Base-by-base conservation (phyloP, 495 filamentous ascomycete species). In the Astrothelium macrocarpum region DNA sequence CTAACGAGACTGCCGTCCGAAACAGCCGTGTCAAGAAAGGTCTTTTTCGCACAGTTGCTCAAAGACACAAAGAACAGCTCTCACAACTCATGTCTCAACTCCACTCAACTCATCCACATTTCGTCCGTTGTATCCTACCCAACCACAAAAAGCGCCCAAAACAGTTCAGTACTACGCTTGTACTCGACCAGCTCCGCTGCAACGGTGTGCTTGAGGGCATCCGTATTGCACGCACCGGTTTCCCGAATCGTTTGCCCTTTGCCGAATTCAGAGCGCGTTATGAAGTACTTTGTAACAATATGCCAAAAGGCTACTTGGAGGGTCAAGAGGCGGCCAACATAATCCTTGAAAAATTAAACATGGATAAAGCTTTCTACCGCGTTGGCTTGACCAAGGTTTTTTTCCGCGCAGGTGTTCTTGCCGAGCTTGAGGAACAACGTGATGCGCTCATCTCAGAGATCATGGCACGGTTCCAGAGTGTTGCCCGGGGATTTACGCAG, bases 131-230 rank as follows among this genome's bases (percentile, higher is more conserved):
- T 70, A 99, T 99, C 65, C 84, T 99, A 59, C 95, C 95, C 16
- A 99, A 99, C 71, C 94, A 99, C 79, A 95, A 93, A 76, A 99
- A 99, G 74, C 82, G 87, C n/a, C 90, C 95, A 1, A 97, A 97
- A 76, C 88, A 90, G 73, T 85, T 97, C 70, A 87, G 88, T 69
- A 89, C 90, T 0, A 85, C 90, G 1, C 80, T 97, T 5, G 95
- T 99, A 1, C 78, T 99, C 20, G 95, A 99, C 70, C 95, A 99
- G 73, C 79, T 99, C 4, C 85, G 95, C 34, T 99, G 95, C 74
- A 99, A 99, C 72, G 95, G 95, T 87, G 95, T 99, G 2, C 80
- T 99, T 4, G 95, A 99, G 75, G 95, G 95, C 56, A 99, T 99
- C 71, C 81, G 95, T 62, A 99, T 99, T 73, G 95, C 95, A 14